phyloP scores from a whole-genome alignment of 768 basidiomycete genomes.

The Gloeostereum incarnatum region DNA sequence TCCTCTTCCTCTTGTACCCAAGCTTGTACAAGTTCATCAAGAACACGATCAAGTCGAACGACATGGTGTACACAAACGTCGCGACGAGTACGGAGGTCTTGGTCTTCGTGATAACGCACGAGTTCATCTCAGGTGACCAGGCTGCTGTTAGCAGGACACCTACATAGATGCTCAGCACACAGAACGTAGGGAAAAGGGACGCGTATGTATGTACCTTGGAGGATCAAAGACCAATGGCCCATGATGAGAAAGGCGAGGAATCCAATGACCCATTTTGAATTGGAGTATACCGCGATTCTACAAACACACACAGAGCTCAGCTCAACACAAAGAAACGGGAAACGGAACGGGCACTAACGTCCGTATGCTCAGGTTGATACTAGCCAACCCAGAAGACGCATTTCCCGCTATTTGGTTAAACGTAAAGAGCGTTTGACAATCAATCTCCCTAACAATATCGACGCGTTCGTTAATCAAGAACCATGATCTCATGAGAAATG shows the following conservation, averaged over 20 bases:
- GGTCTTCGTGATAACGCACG: slow-evolving; percentile 49
- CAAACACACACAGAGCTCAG: slow-evolving; percentile 7
- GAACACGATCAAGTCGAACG: slow-evolving; percentile 58
- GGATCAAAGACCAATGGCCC: slow-evolving; percentile 63
- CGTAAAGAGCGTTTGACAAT: slow-evolving; percentile 56
- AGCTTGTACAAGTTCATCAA: slow-evolving; percentile 54
- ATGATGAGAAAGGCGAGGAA: slow-evolving; percentile 45
- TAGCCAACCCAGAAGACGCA: slow-evolving; percentile 37
- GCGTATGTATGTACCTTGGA: slow-evolving; percentile 39
- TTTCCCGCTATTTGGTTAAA: slow-evolving; percentile 50
- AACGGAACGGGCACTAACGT: too few species aligned
- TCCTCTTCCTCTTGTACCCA: slow-evolving; percentile 14
- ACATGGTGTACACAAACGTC: slow-evolving; percentile 72
- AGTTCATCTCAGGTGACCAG: slow-evolving; percentile 36
- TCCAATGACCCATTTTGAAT: slow-evolving; percentile 40
- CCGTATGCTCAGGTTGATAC: slow-evolving; percentile 39
- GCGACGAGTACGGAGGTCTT: slow-evolving; percentile 57
- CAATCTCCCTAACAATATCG: slow-evolving; percentile 28
- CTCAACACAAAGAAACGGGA: slow-evolving; percentile 13
- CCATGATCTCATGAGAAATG: neutral
- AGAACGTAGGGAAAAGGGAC: neutral
- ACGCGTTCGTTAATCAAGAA: neutral
- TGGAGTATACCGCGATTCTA: slow-evolving; percentile 60
- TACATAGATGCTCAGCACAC: slow-evolving; percentile 12
- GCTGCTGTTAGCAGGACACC: slow-evolving; percentile 50